Base-by-base conservation (phyloP, 441 rosid species). In the Macaranga tanarius region DNA sequence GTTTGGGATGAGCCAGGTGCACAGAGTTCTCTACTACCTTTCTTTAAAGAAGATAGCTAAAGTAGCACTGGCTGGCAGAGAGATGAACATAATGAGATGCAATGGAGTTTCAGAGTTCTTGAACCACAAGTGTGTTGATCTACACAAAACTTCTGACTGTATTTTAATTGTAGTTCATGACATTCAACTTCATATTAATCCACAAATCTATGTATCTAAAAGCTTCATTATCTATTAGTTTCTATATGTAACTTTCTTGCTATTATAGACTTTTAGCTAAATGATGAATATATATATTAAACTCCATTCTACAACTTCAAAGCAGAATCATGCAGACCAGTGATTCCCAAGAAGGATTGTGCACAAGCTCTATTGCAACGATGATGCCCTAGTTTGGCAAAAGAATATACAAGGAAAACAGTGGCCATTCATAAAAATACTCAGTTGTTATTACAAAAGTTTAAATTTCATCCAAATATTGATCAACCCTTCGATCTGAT, bases 401-500 rank as follows among this genome's bases (percentile, higher is more conserved):
- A 60, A 44, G 47, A 60, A 45, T 28, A 60, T 70, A 65, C 72
- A 69, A 25, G n/a, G 52, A 71, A 71, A 67, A 73, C 62, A 56
- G 52, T 54, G 65, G 19, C 38, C 40, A 48, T 70, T 66, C 48
- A 25, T 65, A 45, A 28, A 69, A n/a, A 75, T 69, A 62, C 34
- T 45, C n/a, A 69, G 47, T 45, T 69, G 26, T 56, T 48, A 59
- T 20, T 63, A 71, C 70, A 74, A 38, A 25, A 65, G 10, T 40
- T 52, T 44, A n/a, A 54, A 40, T 66, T 55, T 28, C 47, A 42
- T 44, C 31, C 72, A 61, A 54, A 31, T 69, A 69, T 69, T 31
- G 44, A 65, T 72, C 70, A 56, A 54, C 26, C 65, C 65, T 52
- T 67, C 28, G 62, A 74, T 71, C 58, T 62, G 61, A 65, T 70